Base-by-base conservation (phyloP, 345 rosid genomes). In the Euphorbia tirucalli region DNA sequence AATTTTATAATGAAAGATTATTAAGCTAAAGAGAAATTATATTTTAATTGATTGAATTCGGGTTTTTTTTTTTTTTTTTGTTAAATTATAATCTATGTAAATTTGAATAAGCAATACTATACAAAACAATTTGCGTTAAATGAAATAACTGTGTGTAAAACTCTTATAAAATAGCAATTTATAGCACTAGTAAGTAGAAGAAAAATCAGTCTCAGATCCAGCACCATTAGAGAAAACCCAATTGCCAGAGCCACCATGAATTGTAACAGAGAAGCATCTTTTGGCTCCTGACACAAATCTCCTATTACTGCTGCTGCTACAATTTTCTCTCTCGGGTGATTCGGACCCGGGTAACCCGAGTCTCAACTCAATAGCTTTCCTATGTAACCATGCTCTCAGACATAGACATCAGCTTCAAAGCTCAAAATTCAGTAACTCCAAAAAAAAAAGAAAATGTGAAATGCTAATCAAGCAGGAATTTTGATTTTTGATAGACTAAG, bases 361-460 rank as follows among this genome's bases (percentile, higher is more conserved):
- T 70, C 92, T 84, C 74, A 90, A 75, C 87, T 90, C 90, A n/a
- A 92, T 90, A 7, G 92, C 95, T 75, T 83, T 86, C n/a, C n/a
- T n/a, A n/a, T n/a, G n/a, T n/a, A n/a, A n/a, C n/a, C n/a, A n/a
- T n/a, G n/a, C n/a, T n/a, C n/a, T n/a, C n/a, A n/a, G 61, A 85
- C 72, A 77, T 83, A 88, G 70, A 77, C 82, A 56, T 55, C 86
- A 75, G 85, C 71, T 31, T 81, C 89, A 58, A 76, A 78, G 76
- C 76, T 79, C 87, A 43, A 18, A 71, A 13, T 11, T 56, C 31
- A 56, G 21, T 5, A 1, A 56, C 10, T 3, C n/a, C 14, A 58
- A 58, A 14, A 7, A 15, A 37, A 22, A n/a, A n/a, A n/a, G n/a
- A 67, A 8, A 22, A 67, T 28, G 28, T n/a, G 19, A n/a, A 46